Percentiles rank a stretch among this genome's conserved stretches.
phyloP scores from a whole-genome alignment of 352 stramenopile species.

The Elongisporangium prolatum region DNA sequence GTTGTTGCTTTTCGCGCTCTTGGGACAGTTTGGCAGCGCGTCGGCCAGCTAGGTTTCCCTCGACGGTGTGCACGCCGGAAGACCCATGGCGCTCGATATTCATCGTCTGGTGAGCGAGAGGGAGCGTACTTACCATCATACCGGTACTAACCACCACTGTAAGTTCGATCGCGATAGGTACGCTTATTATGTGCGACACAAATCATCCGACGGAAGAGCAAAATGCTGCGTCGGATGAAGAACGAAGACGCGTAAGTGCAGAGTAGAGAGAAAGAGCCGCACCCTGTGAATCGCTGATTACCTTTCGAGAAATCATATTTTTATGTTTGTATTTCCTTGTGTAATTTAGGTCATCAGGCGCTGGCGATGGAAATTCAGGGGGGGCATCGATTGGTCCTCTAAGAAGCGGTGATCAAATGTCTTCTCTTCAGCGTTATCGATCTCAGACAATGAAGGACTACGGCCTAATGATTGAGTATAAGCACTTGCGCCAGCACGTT shows the following conservation, averaged over 20 bases:
- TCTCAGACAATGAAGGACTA: slow-evolving; percentile 92
- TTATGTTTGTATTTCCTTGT: background rate
- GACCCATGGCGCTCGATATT: slow-evolving; percentile 60
- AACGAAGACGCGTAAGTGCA: background rate
- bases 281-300: background rate
- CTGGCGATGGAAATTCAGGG: background rate
- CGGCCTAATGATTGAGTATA: slow-evolving; percentile 97
- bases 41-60: slow-evolving; percentile 93
- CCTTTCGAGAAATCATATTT: background rate
- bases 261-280: background rate
- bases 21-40: slow-evolving; percentile 90
- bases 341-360: background rate
- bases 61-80: slow-evolving; percentile 93
- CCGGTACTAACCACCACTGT: no score
- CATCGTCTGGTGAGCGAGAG: background rate
- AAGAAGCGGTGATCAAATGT: slow-evolving; percentile 47
- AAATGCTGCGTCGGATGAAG: background rate
- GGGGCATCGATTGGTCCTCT: background rate
- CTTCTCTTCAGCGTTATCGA: slow-evolving; percentile 78
- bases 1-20: slow-evolving; percentile 90
- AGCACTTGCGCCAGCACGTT: slow-evolving; percentile 93
- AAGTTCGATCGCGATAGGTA: background rate
- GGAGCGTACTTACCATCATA: background rate
- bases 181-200: background rate
- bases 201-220: background rate